A percentile compares a stretch with the other conserved stretches of the same genome.
These are phyloP conservation scores for Wickerhamomyces queroliae DNA, from an alignment of 805 yeast species.

Conservation along the genomic window DNA sequence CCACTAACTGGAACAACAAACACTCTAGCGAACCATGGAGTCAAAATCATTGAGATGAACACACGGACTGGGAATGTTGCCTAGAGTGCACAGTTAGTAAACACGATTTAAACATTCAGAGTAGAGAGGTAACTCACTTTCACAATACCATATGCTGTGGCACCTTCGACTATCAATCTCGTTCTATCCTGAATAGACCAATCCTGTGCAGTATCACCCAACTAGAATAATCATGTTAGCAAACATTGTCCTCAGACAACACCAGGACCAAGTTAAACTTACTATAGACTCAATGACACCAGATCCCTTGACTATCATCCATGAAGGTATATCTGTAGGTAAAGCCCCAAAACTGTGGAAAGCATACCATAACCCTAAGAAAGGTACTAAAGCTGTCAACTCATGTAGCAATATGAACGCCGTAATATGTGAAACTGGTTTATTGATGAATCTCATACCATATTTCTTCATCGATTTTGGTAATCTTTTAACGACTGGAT, in stretches of 20 bases:
- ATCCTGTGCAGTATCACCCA: constrained; percentile 21
- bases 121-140: constrained; percentile 27
- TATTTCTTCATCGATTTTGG: constrained; percentile 48
- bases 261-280: constrained; percentile 27
- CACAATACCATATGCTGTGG: constrained; percentile 66
- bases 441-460: constrained; percentile 41
- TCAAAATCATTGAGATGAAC: constrained; percentile 40
- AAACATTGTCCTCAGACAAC: constrained; percentile 22
- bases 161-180: constrained; percentile 60
- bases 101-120: not conserved
- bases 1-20: constrained; percentile 39
- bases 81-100: constrained; percentile 1
- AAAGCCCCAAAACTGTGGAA: constrained; percentile 50
- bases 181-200: constrained; percentile 45
- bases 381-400: constrained; percentile 66
- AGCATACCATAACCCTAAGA: constrained; percentile 61
- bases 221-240: constrained; percentile 14
- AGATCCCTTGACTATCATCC: constrained; percentile 56
- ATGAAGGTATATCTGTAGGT: constrained; percentile 51
- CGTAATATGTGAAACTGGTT: constrained; percentile 57
- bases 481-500: constrained; percentile 29
- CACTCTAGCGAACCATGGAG: constrained; percentile 53
- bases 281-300: constrained; percentile 50
- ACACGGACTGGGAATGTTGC: constrained; percentile 49
- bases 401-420: constrained; percentile 70